Conservation (phyloP, 148 eudicot genomes). For the Pharnaceum exiguum region DNA sequence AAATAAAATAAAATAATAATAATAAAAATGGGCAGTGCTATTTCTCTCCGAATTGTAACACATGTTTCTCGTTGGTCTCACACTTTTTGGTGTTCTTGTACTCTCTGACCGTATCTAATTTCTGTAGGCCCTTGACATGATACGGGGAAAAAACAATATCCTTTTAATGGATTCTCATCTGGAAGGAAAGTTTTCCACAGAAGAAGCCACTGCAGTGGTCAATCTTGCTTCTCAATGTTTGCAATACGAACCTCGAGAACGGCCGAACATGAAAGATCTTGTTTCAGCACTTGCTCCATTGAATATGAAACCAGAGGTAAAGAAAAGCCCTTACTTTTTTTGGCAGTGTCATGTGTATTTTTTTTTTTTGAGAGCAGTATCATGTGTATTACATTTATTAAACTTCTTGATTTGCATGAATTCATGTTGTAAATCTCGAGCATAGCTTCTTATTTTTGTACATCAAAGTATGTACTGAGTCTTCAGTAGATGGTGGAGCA, state of each 20-base stretch:
- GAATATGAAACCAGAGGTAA: conserved; percentile 47
- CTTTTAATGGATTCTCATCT: conserved; percentile 48
- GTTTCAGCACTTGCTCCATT: conserved; percentile 49
- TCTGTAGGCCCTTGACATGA: conserved; percentile 64
- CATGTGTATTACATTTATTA: not conserved
- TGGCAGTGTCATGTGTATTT: not conserved
- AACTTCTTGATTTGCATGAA: not conserved
- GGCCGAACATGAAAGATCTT: conserved; percentile 52
- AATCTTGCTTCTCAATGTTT: conserved; percentile 59
- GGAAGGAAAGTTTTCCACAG: conserved; percentile 43
- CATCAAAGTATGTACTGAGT: too few relatives aligned
- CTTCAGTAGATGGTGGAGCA: too few relatives aligned
- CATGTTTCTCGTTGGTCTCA: not conserved
- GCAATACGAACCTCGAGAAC: conserved; percentile 68
- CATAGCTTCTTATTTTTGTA: too few relatives aligned
- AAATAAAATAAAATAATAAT: too few relatives aligned
- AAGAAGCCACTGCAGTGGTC: conserved; percentile 42
- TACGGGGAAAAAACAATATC: conserved; percentile 50
- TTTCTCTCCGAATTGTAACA: not conserved
- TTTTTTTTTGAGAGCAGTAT: not conserved
- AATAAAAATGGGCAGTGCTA: too few relatives aligned
- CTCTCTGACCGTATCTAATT: not conserved
- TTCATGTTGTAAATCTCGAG: not conserved
- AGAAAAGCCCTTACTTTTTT: not conserved
- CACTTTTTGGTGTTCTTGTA: not conserved